A percentile compares a stretch with the other conserved stretches of the same genome.
Evolutionary conservation across 495 filamentous ascomycete genomes (phyloP).

Genomic region (Eremomyces bilateralis): DNA sequence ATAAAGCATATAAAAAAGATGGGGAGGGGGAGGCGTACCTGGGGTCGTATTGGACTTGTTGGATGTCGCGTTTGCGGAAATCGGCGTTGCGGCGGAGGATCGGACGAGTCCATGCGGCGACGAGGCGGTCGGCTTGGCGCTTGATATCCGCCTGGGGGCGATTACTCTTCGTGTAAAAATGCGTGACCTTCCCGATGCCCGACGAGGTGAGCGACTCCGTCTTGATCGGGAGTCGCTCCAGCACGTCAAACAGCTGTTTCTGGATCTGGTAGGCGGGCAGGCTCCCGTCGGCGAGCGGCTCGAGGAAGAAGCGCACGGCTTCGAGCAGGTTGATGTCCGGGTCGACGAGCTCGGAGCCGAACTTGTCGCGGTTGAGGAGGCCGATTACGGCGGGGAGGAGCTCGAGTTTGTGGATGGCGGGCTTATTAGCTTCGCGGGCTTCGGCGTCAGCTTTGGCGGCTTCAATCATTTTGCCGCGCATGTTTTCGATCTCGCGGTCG

Average conservation of each 20-base stretch:
- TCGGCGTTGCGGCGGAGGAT: slow-evolving; percentile 84
- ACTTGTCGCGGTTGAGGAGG: slow-evolving; percentile 68
- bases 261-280: slow-evolving; percentile 94
- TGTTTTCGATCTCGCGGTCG: slow-evolving; percentile 70
- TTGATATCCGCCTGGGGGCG: slow-evolving; percentile 71
- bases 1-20: slow-evolving; percentile 4
- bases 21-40: slow-evolving; percentile 22
- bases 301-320: slow-evolving; percentile 89
- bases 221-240: slow-evolving; percentile 62
- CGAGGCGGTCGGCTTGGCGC: slow-evolving; percentile 68
- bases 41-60: slow-evolving; percentile 34
- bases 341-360: slow-evolving; percentile 64
- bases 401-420: slow-evolving; percentile 80
- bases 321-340: slow-evolving; percentile 88
- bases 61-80: slow-evolving; percentile 55
- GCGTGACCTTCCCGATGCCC: slow-evolving; percentile 84
- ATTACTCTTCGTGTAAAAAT: slow-evolving; percentile 93
- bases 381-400: slow-evolving; percentile 82
- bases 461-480: slow-evolving; percentile 78
- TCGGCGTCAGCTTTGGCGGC: slow-evolving; percentile 72
- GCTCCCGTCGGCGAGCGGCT: slow-evolving; percentile 79
- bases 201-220: slow-evolving; percentile 77
- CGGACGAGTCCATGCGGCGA: slow-evolving; percentile 92
- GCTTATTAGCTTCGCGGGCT: slow-evolving; percentile 50
- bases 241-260: slow-evolving; percentile 67